Percentiles rank a stretch among this genome's conserved stretches.
Conservation (phyloP, 495 filamentous ascomycete genomes). For the Cenococcum geophilum region DNA sequence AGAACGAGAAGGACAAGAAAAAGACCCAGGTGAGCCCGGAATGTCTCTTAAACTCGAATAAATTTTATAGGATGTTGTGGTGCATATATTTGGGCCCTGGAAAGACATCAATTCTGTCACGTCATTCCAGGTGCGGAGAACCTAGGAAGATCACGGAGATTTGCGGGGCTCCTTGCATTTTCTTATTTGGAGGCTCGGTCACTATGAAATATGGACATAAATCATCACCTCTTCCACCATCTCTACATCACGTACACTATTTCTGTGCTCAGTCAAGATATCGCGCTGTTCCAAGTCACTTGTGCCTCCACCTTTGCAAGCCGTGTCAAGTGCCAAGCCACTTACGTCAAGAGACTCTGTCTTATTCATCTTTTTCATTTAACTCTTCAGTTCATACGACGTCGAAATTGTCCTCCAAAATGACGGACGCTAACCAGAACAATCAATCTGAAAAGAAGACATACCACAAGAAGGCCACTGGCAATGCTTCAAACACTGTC, state of each 20-base stretch:
- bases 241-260: background rate
- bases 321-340: background rate
- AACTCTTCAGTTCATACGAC: background rate
- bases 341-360: background rate
- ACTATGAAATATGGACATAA: background rate
- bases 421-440: slow-evolving; percentile 34
- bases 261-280: background rate
- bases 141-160: background rate
- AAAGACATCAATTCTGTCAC: slow-evolving; percentile 13
- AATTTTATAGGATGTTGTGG: background rate
- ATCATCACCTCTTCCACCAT: background rate
- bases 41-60: background rate
- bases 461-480: slow-evolving; percentile 79
- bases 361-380: background rate
- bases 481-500: slow-evolving; percentile 66
- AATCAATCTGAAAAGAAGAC: slow-evolving; percentile 53
- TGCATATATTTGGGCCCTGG: background rate
- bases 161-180: slow-evolving; percentile 13
- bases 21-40: slow-evolving; percentile 55
- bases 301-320: too few species aligned
- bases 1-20: slow-evolving; percentile 62
- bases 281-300: background rate
- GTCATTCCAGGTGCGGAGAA: slow-evolving; percentile 4
- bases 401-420: slow-evolving; percentile 13
- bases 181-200: background rate